Evolutionary conservation across 208 protist genomes (phyloP).

Genomic region (Angomonas desouzai): DNA sequence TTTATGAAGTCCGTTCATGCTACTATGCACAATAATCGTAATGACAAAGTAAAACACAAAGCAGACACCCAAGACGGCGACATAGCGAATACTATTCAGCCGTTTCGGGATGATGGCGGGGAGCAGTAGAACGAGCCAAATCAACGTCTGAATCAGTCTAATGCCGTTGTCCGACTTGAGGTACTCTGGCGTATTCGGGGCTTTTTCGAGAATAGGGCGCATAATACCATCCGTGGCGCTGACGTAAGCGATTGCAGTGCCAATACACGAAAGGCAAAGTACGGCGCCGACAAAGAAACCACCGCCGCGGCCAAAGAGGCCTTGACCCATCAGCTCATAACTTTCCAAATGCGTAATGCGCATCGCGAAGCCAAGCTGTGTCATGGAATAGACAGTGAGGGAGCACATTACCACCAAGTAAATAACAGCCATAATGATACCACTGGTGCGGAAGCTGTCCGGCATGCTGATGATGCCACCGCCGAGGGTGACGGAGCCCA

Average conservation of each 20-base stretch:
- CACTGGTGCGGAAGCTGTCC: constrained; percentile 40
- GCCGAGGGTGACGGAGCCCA: constrained; percentile 59
- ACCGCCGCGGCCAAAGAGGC: constrained; percentile 41
- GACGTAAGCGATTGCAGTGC: constrained; percentile 72
- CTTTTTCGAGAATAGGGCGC: constrained; percentile 35
- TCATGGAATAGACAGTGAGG: constrained; percentile 60
- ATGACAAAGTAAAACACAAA: constrained; percentile 76
- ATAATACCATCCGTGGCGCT: constrained; percentile 58
- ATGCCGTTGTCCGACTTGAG: constrained; percentile 32
- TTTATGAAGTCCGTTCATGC: constrained; percentile 32
- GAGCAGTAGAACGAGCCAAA: constrained; percentile 62
- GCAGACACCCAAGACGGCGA: constrained; percentile 53
- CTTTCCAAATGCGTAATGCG: constrained; percentile 40
- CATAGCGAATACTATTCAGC: constrained; percentile 78
- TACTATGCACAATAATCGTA: constrained; percentile 48
- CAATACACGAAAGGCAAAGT: constrained; percentile 57
- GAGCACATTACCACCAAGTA: constrained; percentile 49
- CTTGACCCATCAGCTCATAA: constrained; percentile 48
- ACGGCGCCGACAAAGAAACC: constrained; percentile 72
- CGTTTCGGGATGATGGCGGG: constrained; percentile 63
- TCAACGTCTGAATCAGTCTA: constrained; percentile 30
- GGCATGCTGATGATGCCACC: constrained; percentile 59
- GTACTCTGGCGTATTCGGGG: constrained; percentile 32
- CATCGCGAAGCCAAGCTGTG: constrained; percentile 43
- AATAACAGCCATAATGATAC: constrained; percentile 53